Conservation (phyloP, 805 yeast species). For the Limtongia smithiae region DNA sequence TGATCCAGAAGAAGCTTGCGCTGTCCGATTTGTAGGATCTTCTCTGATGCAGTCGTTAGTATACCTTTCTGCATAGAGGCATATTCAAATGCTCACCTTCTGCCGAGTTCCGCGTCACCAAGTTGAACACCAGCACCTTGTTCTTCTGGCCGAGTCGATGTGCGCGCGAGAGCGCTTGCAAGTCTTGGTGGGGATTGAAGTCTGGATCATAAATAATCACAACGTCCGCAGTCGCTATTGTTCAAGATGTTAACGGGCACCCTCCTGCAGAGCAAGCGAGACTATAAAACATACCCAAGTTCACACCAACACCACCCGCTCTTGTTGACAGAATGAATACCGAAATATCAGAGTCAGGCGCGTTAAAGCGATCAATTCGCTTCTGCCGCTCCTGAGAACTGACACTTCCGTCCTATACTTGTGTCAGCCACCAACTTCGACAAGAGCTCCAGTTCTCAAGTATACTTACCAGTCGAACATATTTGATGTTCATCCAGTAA, state of each 20-base stretch:
- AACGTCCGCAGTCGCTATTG: constrained; percentile 70
- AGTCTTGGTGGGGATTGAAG: constrained; percentile 95
- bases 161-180: constrained; percentile 92
- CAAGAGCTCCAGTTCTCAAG: too few species aligned
- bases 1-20: constrained; percentile 88
- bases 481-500: constrained; percentile 44
- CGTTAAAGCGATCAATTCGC: constrained; percentile 53
- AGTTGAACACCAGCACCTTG: constrained; percentile 63
- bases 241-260: not conserved
- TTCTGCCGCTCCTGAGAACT: constrained; percentile 59
- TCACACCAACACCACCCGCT: constrained; percentile 92
- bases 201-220: constrained; percentile 88
- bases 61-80: constrained; percentile 39
- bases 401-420: constrained; percentile 62
- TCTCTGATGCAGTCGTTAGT: constrained; percentile 40
- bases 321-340: constrained; percentile 80
- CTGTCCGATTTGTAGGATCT: constrained; percentile 78
- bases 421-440: not conserved
- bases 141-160: constrained; percentile 87
- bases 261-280: not conserved
- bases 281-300: constrained; percentile 48
- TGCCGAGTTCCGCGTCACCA: constrained; percentile 56
- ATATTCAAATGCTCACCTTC: constrained; percentile 77
- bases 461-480: constrained; percentile 8
- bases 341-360: constrained; percentile 36